These are phyloP conservation scores for Streptanthus diversifolius DNA, from an alignment of 345 rosid species.

Conservation along the genomic window DNA sequence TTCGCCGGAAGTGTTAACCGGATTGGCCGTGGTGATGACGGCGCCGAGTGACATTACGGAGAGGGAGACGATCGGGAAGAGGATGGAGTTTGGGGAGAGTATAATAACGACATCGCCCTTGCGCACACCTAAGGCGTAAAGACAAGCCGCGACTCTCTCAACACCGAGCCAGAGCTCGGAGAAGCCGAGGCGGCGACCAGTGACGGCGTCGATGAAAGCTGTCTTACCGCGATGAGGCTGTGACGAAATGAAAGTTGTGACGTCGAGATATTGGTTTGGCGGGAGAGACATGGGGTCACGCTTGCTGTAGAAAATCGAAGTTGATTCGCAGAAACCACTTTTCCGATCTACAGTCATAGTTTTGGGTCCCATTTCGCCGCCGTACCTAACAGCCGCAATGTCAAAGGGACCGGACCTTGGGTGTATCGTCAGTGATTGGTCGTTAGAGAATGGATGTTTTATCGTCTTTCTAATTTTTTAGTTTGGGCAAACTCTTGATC, in stretches of 20 bases:
- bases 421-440: conserved; percentile 26
- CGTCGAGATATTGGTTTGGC: conserved; percentile 47
- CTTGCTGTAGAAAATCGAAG: conserved; percentile 63
- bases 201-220: conserved; percentile 79
- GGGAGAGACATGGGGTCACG: conserved; percentile 62
- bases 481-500: neutral
- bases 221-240: conserved; percentile 61
- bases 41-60: conserved; percentile 94
- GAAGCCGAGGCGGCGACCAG: conserved; percentile 60
- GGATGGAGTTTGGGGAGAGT: conserved; percentile 81
- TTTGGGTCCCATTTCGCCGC: neutral
- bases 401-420: neutral
- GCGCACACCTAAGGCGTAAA: conserved; percentile 62
- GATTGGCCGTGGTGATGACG: conserved; percentile 81
- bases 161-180: conserved; percentile 63
- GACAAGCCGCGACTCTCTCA: conserved; percentile 56
- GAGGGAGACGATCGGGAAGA: conserved; percentile 78
- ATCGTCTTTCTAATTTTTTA: neutral
- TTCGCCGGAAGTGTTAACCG: conserved; percentile 69
- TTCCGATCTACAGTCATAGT: neutral
- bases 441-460: neutral
- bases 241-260: conserved; percentile 74
- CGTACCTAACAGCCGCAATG: neutral
- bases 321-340: conserved; percentile 62
- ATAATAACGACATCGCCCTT: conserved; percentile 73